phyloP scores from a whole-genome alignment of 352 stramenopile species.

The Stephanocyclus meneghinianus region DNA sequence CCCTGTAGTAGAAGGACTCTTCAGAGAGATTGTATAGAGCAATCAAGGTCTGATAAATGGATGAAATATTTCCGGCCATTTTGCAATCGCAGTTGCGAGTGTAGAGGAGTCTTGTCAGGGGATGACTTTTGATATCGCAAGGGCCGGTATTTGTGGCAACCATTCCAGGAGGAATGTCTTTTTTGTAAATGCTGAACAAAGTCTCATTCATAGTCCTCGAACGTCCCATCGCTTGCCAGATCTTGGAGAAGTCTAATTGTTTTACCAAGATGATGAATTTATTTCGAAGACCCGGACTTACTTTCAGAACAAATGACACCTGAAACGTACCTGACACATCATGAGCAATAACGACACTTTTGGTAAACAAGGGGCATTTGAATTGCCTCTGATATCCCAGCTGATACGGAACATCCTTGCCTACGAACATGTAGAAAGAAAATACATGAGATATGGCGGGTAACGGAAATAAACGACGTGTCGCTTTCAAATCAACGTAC shows the following conservation, averaged over 20 bases:
- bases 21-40: slow-evolving; percentile 61
- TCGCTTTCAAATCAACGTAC: not conserved
- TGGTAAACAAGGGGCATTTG: slow-evolving; percentile 57
- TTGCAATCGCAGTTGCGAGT: slow-evolving; percentile 66
- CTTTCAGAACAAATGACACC: not conserved
- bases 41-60: slow-evolving; percentile 67
- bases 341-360: slow-evolving; percentile 69
- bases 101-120: slow-evolving; percentile 60
- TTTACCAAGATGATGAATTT: not conserved
- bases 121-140: slow-evolving; percentile 58
- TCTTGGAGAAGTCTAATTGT: slow-evolving; percentile 61
- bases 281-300: not conserved
- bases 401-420: slow-evolving; percentile 68
- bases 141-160: slow-evolving; percentile 32
- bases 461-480: too few species aligned
- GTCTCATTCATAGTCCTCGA: slow-evolving; percentile 73
- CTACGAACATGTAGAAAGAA: not conserved
- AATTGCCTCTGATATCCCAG: slow-evolving; percentile 62
- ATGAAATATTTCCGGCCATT: slow-evolving; percentile 68
- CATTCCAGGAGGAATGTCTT: slow-evolving; percentile 49
- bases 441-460: not conserved
- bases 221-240: slow-evolving; percentile 73
- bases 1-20: slow-evolving; percentile 63
- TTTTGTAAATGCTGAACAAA: slow-evolving; percentile 69
- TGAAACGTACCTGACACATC: slow-evolving; percentile 44